Evolutionary conservation across 2,329 filamentous ascomycete species (phyloP), one percentile per base, ranked within the genome.

Genomic region (Phaeoacremonium minimum): DNA sequence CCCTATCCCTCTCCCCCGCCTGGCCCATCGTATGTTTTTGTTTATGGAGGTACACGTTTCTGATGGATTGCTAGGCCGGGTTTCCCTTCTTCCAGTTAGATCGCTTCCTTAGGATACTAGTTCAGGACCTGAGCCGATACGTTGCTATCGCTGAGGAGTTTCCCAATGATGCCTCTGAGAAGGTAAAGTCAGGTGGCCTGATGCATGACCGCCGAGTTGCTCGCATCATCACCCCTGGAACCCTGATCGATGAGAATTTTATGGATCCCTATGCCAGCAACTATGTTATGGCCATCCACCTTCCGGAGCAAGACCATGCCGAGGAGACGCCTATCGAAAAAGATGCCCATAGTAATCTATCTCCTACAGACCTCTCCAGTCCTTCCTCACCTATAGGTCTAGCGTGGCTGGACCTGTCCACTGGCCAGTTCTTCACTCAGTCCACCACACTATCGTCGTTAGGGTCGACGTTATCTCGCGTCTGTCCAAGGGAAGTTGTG

Each of bases 81-180:
- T 98, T 98, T 49, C 93, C 91, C 14, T 89, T 87, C 58, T 90
- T 87, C 53, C 90, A 97, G 56, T 71, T 98, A 17, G 91, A 97
- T 54, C 81, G 89, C 16, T 96, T 89, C 58, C 77, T 98, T 49
- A 97, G 96, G 60, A 80, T 87, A 43, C 75, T 98, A 15, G 93
- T 98, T 4, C 85, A 95, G 57, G 93, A 97, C 55, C 66, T 93
- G 31, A 87, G 85, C 57, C 85, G 87, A 53, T 87, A 94, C 61
- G 93, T 98, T 43, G 93, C 93, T 32, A 85, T 98, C 45, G 89
- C 87, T 32, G 91, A 98, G 57, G 93, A 98, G 58, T 91, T 94
- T 50, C 80, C 85, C 14, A 86, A 93, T 51, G 74, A 80, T 45
- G 70, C 77, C 5, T 71, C 80, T 4, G 79, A 79, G 38, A 87